Base-by-base conservation (phyloP, 441 rosid genomes). In the Arabidopsis lyrata region DNA sequence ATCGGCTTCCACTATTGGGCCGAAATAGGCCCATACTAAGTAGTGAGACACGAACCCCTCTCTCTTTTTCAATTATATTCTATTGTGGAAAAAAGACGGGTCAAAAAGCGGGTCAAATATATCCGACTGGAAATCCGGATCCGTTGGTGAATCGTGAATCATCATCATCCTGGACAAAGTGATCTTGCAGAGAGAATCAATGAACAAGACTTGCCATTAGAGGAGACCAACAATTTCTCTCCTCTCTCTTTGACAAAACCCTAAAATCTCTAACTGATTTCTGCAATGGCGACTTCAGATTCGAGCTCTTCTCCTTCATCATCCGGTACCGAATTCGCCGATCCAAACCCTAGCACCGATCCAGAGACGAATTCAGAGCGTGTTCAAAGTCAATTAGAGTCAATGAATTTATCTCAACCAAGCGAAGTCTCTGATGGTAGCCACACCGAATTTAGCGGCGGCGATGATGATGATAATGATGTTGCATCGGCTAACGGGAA, bases 341-440 rank as follows among this genome's bases (percentile, higher is more conserved):
- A 76, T 57, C 67, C 74, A 42, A 79, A 60, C 73, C 82, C 72
- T 72, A 65, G 70, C 13, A 35, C 85, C 39, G 74, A 64, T 63
- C 83, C 83, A 1, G 80, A 48, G 10, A 55, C 80, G 44, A 74
- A 54, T 61, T 77, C 68, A 2, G 81, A 81, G 77, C 83, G 69
- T 22, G 42, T 83, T 16, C 79, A 72, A 3, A 74, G 77, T 66
- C 87, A 80, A 42, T 71, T 86, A n/a, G 79, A 64, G 41, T 76
- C 82, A 49, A 29, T 86, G 49, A 61, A 75, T 61, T 38, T 84
- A 41, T 64, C 80, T 29, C 80, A 74, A 11, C 77, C 81, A 7
- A 77, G 77, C 77, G 66, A 52, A 66, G 69, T 72, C 54, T 64
- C 83, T 15, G 77, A 73, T n/a, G 77, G 22, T 3, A 59, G 31